phyloP scores from a whole-genome alignment of 306 rosid species.

The Corylus avellana region DNA sequence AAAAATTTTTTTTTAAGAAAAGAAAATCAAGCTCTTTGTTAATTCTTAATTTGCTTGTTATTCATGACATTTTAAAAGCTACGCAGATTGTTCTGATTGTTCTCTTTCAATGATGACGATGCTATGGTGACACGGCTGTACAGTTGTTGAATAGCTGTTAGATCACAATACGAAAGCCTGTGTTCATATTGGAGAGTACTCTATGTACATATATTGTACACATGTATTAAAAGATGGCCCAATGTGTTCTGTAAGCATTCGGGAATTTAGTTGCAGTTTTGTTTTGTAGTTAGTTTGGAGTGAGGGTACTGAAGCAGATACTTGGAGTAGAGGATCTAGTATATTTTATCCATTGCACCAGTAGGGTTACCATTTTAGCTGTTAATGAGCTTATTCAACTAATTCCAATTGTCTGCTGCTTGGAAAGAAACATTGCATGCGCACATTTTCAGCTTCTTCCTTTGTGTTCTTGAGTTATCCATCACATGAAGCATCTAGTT shows the following conservation, averaged over 20 bases:
- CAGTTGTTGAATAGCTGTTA: background rate
- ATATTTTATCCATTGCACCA: background rate
- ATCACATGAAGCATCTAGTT: background rate
- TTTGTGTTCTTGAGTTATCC: background rate
- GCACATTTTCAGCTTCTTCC: no score
- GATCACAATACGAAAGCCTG: background rate
- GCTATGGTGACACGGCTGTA: background rate
- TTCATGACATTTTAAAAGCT: background rate
- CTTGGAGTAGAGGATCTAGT: background rate
- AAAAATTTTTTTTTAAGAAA: no score
- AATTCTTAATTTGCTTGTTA: background rate
- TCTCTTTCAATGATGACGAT: background rate
- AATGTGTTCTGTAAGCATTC: background rate
- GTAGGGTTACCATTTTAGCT: background rate
- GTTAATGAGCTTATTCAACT: background rate
- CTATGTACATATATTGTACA: background rate
- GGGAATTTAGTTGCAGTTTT: background rate
- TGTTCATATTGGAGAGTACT: background rate
- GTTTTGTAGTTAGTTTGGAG: background rate
- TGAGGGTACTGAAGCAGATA: background rate
- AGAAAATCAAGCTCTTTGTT: background rate
- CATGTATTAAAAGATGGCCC: background rate
- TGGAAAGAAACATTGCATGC: background rate
- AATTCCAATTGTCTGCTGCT: background rate
- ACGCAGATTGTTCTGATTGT: background rate